These are phyloP conservation scores for Aaosphaeria pasadenensis DNA, from an alignment of 2,329 filamentous ascomycete genomes.

Conservation along the genomic window DNA sequence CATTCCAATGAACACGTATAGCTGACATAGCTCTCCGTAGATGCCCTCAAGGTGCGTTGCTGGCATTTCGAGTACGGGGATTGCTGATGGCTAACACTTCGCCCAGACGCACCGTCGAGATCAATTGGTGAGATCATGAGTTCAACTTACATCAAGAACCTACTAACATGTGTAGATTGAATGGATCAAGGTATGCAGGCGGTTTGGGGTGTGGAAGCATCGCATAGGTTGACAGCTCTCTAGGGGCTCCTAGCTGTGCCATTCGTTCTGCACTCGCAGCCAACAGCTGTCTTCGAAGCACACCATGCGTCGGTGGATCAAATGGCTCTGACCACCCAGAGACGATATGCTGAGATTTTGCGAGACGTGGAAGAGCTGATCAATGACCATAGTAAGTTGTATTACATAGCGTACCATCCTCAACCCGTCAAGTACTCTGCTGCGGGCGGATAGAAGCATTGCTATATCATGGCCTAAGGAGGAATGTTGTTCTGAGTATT, in stretches of 20 bases:
- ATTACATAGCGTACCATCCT: neutral
- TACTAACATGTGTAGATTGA: constrained; percentile 54
- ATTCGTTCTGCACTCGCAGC: constrained; percentile 94
- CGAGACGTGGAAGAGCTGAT: constrained; percentile 88
- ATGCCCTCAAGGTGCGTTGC: constrained; percentile 61
- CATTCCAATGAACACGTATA: no score
- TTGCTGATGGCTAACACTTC: neutral
- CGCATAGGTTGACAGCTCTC: neutral
- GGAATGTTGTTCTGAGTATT: no score
- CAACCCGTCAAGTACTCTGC: neutral
- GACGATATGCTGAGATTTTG: constrained; percentile 93
- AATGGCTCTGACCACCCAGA: constrained; percentile 77
- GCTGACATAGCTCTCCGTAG: constrained; percentile 34
- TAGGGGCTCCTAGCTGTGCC: constrained; percentile 76
- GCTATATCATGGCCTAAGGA: no score
- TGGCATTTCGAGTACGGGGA: neutral
- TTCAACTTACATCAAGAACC: constrained; percentile 7
- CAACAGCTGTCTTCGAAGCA: constrained; percentile 77
- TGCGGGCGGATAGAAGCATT: neutral
- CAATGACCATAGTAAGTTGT: constrained; percentile 74
- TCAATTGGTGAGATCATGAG: constrained; percentile 68
- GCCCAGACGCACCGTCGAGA: constrained; percentile 81
- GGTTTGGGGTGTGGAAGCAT: neutral
- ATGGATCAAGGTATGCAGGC: constrained; percentile 75
- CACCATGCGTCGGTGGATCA: constrained; percentile 62